phyloP scores from a whole-genome alignment of 108 stramenopile genomes.

The Epipyxis sp. region DNA sequence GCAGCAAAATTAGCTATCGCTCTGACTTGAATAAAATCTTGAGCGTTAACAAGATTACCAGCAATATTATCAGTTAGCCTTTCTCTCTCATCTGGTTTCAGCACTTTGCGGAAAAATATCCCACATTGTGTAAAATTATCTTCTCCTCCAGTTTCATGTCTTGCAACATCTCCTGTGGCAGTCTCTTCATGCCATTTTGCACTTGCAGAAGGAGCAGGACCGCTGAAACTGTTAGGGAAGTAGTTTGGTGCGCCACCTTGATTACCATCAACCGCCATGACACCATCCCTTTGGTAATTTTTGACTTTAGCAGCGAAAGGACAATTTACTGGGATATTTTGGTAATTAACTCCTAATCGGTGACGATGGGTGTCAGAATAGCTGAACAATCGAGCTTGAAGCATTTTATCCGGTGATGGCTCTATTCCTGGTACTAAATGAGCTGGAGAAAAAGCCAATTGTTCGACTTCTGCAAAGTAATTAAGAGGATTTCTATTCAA shows the following conservation, averaged over 20 bases:
- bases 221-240: slow-evolving; percentile 63
- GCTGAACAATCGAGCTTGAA: slow-evolving; percentile 61
- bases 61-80: slow-evolving; percentile 64
- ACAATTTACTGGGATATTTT: slow-evolving; percentile 59
- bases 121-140: slow-evolving; percentile 62
- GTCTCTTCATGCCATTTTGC: slow-evolving; percentile 33
- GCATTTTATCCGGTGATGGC: slow-evolving; percentile 70
- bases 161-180: slow-evolving; percentile 54
- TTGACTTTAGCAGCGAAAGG: slow-evolving; percentile 44
- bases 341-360: slow-evolving; percentile 68
- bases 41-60: slow-evolving; percentile 53
- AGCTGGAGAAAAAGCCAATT: slow-evolving; percentile 64
- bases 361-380: slow-evolving; percentile 65
- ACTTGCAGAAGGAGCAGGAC: slow-evolving; percentile 35
- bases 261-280: slow-evolving; percentile 58
- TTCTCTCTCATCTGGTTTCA: slow-evolving; percentile 50
- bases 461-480: slow-evolving; percentile 71
- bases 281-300: slow-evolving; percentile 62
- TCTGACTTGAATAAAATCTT: slow-evolving; percentile 59
- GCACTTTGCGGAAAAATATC: slow-evolving; percentile 46
- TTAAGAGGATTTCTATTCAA: slow-evolving; percentile 66
- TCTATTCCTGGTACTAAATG: slow-evolving; percentile 71
- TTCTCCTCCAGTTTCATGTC: slow-evolving; percentile 59
- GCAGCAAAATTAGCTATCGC: slow-evolving; percentile 61
- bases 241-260: slow-evolving; percentile 57